A percentile compares a stretch with the other conserved stretches of the same genome.
These are phyloP conservation scores for Cairneyella variabilis DNA, from an alignment of 495 filamentous ascomycete species.

Conservation along the genomic window DNA sequence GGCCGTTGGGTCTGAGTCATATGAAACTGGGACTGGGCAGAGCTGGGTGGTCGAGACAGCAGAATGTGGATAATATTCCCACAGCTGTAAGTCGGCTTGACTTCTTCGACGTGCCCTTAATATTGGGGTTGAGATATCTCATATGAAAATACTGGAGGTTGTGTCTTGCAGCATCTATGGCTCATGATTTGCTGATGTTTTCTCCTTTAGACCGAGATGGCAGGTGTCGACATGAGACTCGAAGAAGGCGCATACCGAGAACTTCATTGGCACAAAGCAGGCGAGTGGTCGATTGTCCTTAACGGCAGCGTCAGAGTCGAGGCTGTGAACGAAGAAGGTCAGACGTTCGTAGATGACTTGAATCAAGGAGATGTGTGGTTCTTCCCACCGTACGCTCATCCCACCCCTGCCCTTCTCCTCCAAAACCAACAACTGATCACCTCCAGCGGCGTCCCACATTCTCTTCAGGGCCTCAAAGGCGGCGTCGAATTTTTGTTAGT, in stretches of 20 bases:
- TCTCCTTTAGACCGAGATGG: slow-evolving; percentile 63
- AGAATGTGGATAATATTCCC: slow-evolving; percentile 61
- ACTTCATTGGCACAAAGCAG: slow-evolving; percentile 69
- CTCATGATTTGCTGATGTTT: too few species aligned
- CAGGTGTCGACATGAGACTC: slow-evolving; percentile 76
- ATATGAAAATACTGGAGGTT: too few species aligned
- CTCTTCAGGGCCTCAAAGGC: slow-evolving; percentile 59
- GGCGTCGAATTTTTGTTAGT: slow-evolving; percentile 68
- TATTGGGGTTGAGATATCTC: too few species aligned
- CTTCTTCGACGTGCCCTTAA: too few species aligned
- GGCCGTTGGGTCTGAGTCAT: slow-evolving; percentile 68
- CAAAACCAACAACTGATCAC: not conserved
- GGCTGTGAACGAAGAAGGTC: slow-evolving; percentile 59
- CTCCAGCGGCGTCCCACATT: slow-evolving; percentile 55
- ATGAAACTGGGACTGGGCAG: slow-evolving; percentile 51
- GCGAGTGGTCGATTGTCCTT: slow-evolving; percentile 63
- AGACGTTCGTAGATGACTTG: slow-evolving; percentile 64
- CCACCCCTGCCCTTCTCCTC: not conserved
- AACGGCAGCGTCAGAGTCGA: slow-evolving; percentile 61
- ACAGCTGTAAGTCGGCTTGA: too few species aligned
- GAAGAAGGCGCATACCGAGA: slow-evolving; percentile 63
- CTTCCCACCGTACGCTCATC: slow-evolving; percentile 43
- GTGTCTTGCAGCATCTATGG: too few species aligned
- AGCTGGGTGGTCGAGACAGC: slow-evolving; percentile 67
- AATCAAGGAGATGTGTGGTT: slow-evolving; percentile 68